A percentile compares a stretch with the other conserved stretches of the same genome.
Evolutionary conservation across 192 early-diverging fungal species (phyloP).

Genomic region (Coemansia sp.): DNA sequence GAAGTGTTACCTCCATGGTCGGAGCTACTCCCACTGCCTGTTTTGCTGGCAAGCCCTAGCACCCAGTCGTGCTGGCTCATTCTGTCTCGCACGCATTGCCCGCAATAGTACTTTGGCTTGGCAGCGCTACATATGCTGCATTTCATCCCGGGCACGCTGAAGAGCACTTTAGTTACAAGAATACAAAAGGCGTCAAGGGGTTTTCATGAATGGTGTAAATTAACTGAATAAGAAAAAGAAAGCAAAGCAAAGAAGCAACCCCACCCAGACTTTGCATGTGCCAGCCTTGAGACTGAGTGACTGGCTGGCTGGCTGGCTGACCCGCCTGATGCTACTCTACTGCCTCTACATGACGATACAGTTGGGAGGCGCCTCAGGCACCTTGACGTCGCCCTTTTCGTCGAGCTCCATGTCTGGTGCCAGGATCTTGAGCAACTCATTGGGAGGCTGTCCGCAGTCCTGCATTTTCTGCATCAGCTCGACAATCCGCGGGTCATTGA

Average conservation of each 20-base stretch:
- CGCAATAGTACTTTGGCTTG: conserved; percentile 40
- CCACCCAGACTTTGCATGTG: not conserved
- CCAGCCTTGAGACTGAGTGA: not conserved
- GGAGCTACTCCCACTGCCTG: not conserved
- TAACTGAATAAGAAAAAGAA: not conserved
- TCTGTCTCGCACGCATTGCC: conserved; percentile 45
- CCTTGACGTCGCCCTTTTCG: conserved; percentile 66
- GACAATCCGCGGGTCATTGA: conserved; percentile 76
- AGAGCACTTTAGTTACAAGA: not conserved
- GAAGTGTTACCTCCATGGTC: not conserved
- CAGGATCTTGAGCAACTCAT: conserved; percentile 83
- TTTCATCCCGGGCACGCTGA: conserved; percentile 37
- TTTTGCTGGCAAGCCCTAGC: not conserved
- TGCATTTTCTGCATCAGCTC: conserved; percentile 98
- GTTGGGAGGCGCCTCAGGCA: conserved; percentile 54
- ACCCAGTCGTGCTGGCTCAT: conserved; percentile 42
- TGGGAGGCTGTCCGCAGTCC: conserved; percentile 93
- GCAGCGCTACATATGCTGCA: conserved; percentile 40
- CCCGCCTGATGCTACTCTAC: not conserved
- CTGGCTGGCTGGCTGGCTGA: not conserved
- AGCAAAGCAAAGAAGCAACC: not conserved
- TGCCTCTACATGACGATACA: conserved; percentile 31
- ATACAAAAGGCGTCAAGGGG: not conserved
- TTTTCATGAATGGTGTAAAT: not conserved
- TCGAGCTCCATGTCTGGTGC: conserved; percentile 90